These are phyloP conservation scores for Salix dunnii DNA, from an alignment of 345 rosid species.

Conservation along the genomic window DNA sequence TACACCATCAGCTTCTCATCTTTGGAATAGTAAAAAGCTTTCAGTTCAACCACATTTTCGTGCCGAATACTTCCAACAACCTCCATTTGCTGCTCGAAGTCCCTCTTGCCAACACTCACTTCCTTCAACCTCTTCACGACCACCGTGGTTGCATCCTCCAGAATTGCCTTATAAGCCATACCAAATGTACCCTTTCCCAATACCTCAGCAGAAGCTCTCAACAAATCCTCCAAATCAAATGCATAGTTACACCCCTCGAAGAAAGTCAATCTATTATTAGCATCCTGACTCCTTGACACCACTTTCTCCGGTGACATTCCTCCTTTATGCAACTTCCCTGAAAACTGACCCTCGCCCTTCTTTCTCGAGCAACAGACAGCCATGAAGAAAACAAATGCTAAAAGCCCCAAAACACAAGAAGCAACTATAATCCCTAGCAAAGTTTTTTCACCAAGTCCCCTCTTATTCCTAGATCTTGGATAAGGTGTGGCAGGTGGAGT, in stretches of 20 bases:
- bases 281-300: conserved; percentile 73
- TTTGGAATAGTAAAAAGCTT: conserved; percentile 84
- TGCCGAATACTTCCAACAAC: conserved; percentile 70
- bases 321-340: conserved; percentile 58
- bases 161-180: conserved; percentile 78
- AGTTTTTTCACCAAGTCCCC: conserved; percentile 48
- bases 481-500: conserved; percentile 26
- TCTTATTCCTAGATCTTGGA: conserved; percentile 25
- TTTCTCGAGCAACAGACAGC: conserved; percentile 54
- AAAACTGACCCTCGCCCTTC: conserved; percentile 36
- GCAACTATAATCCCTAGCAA: conserved; percentile 47
- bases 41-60: conserved; percentile 72
- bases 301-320: conserved; percentile 83
- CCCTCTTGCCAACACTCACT: conserved; percentile 71
- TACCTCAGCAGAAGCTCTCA: conserved; percentile 98
- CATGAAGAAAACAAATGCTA: conserved; percentile 44
- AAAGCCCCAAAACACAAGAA: conserved; percentile 41
- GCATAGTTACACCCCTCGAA: conserved; percentile 89
- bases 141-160: conserved; percentile 75
- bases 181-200: conserved; percentile 96
- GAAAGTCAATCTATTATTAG: conserved; percentile 72
- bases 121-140: conserved; percentile 87
- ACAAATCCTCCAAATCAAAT: conserved; percentile 89
- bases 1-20: conserved; percentile 86
- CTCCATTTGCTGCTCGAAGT: conserved; percentile 96